Percentiles rank a stretch among this genome's conserved stretches.
These are phyloP conservation scores for Cladosporium sp. DNA, from an alignment of 2,329 filamentous ascomycete species.

Conservation along the genomic window DNA sequence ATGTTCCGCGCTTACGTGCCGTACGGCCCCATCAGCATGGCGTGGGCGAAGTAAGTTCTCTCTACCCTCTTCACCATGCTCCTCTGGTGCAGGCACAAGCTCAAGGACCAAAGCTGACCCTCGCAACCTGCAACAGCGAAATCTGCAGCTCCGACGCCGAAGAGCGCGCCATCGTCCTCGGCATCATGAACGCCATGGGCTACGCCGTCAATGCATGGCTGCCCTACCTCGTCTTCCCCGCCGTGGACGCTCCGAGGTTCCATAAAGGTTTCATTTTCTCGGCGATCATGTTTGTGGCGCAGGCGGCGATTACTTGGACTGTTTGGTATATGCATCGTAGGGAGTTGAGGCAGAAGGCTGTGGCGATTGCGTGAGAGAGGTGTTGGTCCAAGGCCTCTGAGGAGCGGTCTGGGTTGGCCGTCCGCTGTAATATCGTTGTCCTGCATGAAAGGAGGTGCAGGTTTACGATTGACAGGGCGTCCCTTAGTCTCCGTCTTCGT, in stretches of 20 bases:
- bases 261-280: conserved; percentile 33
- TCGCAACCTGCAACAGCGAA: conserved; percentile 30
- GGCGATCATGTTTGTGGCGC: neutral
- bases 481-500: no score
- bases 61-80: neutral
- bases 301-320: conserved; percentile 6
- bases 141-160: conserved; percentile 57
- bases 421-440: no score
- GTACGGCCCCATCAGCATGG: conserved; percentile 32
- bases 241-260: conserved; percentile 7
- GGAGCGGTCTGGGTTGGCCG: no score
- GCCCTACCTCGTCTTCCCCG: conserved; percentile 34
- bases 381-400: no score
- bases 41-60: conserved; percentile 33
- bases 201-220: conserved; percentile 69
- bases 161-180: conserved; percentile 63
- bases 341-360: conserved; percentile 7
- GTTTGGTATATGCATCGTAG: conserved; percentile 10
- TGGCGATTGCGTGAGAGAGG: neutral
- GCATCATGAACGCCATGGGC: conserved; percentile 64
- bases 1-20: conserved; percentile 29
- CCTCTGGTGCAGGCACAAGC: neutral
- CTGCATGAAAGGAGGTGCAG: no score
- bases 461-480: no score
- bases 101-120: neutral